Evolutionary conservation across 768 basidiomycete genomes (phyloP), one percentile per base, ranked within the genome.

Genomic region (Suillus clintonianus): DNA sequence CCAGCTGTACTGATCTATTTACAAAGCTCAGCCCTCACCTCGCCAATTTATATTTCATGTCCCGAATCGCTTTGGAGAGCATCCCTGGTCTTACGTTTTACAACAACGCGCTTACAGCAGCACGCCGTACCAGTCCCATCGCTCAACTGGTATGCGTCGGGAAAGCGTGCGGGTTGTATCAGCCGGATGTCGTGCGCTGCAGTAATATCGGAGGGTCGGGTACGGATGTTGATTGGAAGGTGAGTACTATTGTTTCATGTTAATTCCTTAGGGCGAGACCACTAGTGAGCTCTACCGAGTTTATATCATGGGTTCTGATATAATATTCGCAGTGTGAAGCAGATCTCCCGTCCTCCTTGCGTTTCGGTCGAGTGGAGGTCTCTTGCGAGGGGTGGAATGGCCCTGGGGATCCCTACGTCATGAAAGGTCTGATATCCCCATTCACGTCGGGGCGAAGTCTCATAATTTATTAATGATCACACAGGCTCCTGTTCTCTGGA

Each of bases 211-310:
- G 95, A 43, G 91, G 91, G 4, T 77, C 79, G 64, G 94, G 91
- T 5, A 80, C 85, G 2, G 91, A 92, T 11, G 87, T 96, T 3
- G 94, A 97, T 70, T 98, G 96, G 96, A 93, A 92, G 85, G 92
- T 89, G 69, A 68, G 83, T 27, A 27, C 27, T 27, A 27, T 27
- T 27, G 27, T 27, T 27, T 27, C 27, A 27, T 2, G 27, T 27
- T 27, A 27, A 27, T 27, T 27, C 27, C 27, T 27, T 32, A 14
- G 5, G 19, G 17, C 11, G 30, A 34, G 6, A 53, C 32, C n/a
- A 5, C 32, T 19, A 51, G 51, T 32, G 32, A 53, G 30, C 51
- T 53, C 51, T 17, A 27, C 27, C 14, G 63, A 64, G 58, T 37
- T 56, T 51, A 41, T 48, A 30, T 39, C 34, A 39, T 63, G 67